A percentile compares a stretch with the other conserved stretches of the same genome.
These are phyloP conservation scores for Pugionium dolabratum DNA, from an alignment of 345 rosid genomes.

Conservation along the genomic window DNA sequence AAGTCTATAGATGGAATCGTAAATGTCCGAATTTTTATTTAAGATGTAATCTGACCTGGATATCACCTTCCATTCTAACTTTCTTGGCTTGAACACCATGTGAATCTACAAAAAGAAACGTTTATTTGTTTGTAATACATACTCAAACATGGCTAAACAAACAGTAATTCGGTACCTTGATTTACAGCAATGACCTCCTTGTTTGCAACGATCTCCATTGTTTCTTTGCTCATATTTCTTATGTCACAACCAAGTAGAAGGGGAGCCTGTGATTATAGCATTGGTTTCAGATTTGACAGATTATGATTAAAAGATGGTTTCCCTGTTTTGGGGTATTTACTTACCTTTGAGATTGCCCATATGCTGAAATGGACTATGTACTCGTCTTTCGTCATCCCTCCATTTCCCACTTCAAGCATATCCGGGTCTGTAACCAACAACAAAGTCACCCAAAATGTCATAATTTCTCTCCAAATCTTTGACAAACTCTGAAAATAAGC, in stretches of 20 bases:
- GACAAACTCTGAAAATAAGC: background rate
- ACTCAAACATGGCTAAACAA: slow-evolving; percentile 9
- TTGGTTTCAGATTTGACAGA: background rate
- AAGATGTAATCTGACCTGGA: slow-evolving; percentile 51
- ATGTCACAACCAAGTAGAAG: slow-evolving; percentile 83
- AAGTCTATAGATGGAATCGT: background rate
- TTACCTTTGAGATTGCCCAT: slow-evolving; percentile 95
- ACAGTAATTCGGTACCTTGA: slow-evolving; percentile 53
- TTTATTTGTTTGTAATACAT: background rate
- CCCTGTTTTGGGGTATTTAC: background rate
- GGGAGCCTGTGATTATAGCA: slow-evolving; percentile 51
- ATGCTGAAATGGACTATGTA: slow-evolving; percentile 86
- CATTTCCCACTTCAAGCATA: slow-evolving; percentile 98
- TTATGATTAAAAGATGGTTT: background rate
- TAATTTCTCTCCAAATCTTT: background rate
- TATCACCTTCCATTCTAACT: slow-evolving; percentile 62
- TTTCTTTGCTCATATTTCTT: slow-evolving; percentile 63
- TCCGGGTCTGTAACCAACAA: slow-evolving; percentile 73
- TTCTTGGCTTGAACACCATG: slow-evolving; percentile 83
- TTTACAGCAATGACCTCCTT: slow-evolving; percentile 80
- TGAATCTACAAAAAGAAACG: slow-evolving; percentile 47
- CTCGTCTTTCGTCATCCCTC: slow-evolving; percentile 88
- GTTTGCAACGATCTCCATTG: slow-evolving; percentile 56
- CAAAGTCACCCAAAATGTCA: slow-evolving; percentile 3
- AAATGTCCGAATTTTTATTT: background rate